Base-by-base conservation (phyloP, 2,329 filamentous ascomycete genomes). In the Graphiopsis chlorocephala region DNA sequence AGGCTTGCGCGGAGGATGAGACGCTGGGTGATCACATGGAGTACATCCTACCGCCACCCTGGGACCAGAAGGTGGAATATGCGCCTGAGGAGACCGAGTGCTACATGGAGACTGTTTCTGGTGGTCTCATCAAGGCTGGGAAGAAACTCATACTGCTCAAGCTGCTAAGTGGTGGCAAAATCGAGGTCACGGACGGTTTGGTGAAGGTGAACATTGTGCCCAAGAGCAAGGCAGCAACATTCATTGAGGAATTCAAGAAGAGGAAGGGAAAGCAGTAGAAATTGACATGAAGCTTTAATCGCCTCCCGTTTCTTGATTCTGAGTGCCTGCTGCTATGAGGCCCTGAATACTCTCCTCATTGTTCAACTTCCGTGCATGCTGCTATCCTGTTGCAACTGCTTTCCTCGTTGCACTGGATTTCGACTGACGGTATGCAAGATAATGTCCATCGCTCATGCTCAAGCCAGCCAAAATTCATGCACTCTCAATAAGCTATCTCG, bases 1-100 rank as follows among this genome's bases (percentile, higher is more conserved):
- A 96, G 80, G 86, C 86, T 0, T 95, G 97, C 72, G 83, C 84
- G 61, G 95, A 98, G 82, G 86, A 84, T 66, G 88, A 95, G 70
- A 85, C 84, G 17, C 81, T 97, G 29, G 84, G 83, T 8, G 88
- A 94, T 69, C 93, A 97, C 77, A 81, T 99, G 58, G 82, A 83
- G 3, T 97, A 97, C 73, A 89, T 98, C 11, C 86, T 99, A 65
- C 94, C 93, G 2, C 78, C 93, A 72, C 92, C 93, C 14, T 99
- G 95, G 95, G 95, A 98, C 72, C 73, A 77, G 17, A 80, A 84
- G 66, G 78, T 83, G 1, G 87, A 87, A 72, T 97, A 97, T 77
- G 85, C 80, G 0, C 38, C 31, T 6, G 81, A 82, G 0, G 81
- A 78, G 0, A 91, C 97, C 4, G 93, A 97, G 70, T 95, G 92